Percentiles rank a stretch among this genome's conserved stretches.
Conservation (phyloP, 2,329 filamentous ascomycete genomes). For the Microsporum canis region DNA sequence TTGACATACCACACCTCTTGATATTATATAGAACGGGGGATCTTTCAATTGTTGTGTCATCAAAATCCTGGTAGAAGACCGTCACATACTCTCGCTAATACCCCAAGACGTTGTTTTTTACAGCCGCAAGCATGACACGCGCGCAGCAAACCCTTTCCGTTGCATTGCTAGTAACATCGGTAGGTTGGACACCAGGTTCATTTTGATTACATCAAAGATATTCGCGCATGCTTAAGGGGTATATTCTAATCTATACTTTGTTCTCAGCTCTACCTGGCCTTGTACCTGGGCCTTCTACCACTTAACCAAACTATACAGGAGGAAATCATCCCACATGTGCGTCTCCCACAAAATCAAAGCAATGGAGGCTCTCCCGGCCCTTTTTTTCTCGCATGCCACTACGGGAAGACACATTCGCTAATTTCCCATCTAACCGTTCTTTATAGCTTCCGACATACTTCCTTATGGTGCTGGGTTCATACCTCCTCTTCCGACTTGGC, state of each 20-base stretch:
- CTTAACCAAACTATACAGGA: constrained; percentile 66
- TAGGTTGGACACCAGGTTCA: constrained; percentile 33
- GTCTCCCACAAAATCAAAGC: constrained; percentile 26
- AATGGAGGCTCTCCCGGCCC: background rate
- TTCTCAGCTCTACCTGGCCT: constrained; percentile 72
- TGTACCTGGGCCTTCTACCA: constrained; percentile 73
- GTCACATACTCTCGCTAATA: background rate
- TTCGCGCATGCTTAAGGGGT: background rate
- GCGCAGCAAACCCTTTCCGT: constrained; percentile 87
- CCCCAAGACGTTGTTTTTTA: background rate
- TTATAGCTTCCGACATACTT: constrained; percentile 84
- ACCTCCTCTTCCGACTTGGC: constrained; percentile 83
- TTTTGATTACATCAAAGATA: background rate
- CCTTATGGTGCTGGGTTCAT: constrained; percentile 80
- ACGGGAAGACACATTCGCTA: background rate
- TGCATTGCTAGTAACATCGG: constrained; percentile 74
- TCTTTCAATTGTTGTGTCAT: background rate
- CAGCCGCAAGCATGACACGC: constrained; percentile 59
- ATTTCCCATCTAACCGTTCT: background rate
- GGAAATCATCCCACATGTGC: constrained; percentile 79
- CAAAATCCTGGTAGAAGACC: background rate
- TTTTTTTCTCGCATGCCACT: background rate
- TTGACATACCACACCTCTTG: background rate
- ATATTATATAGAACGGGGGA: background rate
- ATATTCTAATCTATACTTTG: background rate